Conservation (phyloP, 1,284 basidiomycete genomes). For the Papiliotrema laurentii region DNA sequence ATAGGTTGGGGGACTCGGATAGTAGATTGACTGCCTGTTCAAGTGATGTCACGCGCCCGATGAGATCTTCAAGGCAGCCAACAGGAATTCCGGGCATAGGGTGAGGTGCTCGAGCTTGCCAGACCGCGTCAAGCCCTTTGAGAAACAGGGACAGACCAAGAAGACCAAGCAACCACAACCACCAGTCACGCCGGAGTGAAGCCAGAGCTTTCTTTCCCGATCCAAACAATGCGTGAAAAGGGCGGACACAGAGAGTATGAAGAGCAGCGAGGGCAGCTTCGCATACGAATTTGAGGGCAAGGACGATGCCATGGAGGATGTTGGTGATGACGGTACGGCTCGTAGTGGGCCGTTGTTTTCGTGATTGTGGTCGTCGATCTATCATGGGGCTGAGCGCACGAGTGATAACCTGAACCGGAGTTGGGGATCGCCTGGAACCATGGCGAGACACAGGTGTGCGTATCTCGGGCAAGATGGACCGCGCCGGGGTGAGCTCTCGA, state of each 20-base stretch:
- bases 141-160: slow-evolving; percentile 24
- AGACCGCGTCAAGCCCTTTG: slow-evolving; percentile 30
- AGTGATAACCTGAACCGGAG: slow-evolving; percentile 21
- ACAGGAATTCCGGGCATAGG: slow-evolving; percentile 57
- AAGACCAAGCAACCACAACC: slow-evolving; percentile 27
- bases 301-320: slow-evolving; percentile 27
- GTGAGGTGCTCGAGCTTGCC: slow-evolving; percentile 10
- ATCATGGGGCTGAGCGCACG: slow-evolving; percentile 23
- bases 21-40: slow-evolving; percentile 41
- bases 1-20: slow-evolving; percentile 19
- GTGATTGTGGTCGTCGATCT: slow-evolving; percentile 15
- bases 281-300: slow-evolving; percentile 22
- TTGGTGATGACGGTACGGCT: slow-evolving; percentile 26
- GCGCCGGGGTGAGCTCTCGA: not conserved
- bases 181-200: slow-evolving; percentile 21
- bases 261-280: slow-evolving; percentile 15
- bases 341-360: slow-evolving; percentile 16
- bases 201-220: slow-evolving; percentile 13
- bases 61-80: slow-evolving; percentile 64
- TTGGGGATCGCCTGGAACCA: slow-evolving; percentile 21
- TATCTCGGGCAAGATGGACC: not conserved
- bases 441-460: not conserved
- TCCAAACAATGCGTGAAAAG: slow-evolving; percentile 8
- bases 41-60: slow-evolving; percentile 55
- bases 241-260: slow-evolving; percentile 10